These are phyloP conservation scores for Saccharomycopsis sp. DNA, from an alignment of 805 yeast genomes.

Conservation along the genomic window DNA sequence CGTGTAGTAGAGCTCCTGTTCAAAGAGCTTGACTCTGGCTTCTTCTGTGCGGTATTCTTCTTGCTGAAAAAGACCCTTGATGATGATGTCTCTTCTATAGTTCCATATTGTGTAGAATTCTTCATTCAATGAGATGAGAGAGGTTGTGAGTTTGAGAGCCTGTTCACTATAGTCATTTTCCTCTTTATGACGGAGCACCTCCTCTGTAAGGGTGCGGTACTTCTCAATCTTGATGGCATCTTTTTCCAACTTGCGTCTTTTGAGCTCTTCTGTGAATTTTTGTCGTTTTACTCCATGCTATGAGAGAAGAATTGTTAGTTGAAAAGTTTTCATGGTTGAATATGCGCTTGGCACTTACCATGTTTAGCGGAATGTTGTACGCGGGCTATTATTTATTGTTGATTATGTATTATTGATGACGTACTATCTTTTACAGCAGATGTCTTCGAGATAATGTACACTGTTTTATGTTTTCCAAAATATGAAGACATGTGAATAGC, in stretches of 20 bases:
- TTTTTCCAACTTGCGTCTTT: conserved; percentile 11
- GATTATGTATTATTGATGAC: too few relatives aligned
- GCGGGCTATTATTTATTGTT: too few relatives aligned
- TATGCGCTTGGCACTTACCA: conserved; percentile 1
- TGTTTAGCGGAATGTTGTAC: too few relatives aligned
- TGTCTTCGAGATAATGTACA: too few relatives aligned
- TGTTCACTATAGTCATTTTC: conserved; percentile 29
- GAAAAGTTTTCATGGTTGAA: too few relatives aligned
- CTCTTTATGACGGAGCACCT: conserved; percentile 24
- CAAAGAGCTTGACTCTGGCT: conserved; percentile 31
- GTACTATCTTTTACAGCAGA: too few relatives aligned
- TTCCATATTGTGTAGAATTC: conserved; percentile 91
- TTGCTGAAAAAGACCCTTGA: conserved; percentile 26
- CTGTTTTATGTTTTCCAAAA: too few relatives aligned
- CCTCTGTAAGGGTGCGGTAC: conserved; percentile 9
- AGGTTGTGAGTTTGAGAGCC: conserved; percentile 48
- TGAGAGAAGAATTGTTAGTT: neutral
- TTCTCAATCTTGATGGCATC: conserved; percentile 17
- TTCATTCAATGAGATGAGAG: conserved; percentile 61
- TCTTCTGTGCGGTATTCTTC: conserved; percentile 2
- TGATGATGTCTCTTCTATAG: conserved; percentile 67
- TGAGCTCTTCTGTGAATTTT: conserved; percentile 16
- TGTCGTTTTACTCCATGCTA: conserved; percentile 21
- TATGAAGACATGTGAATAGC: too few relatives aligned
- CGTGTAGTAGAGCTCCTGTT: conserved; percentile 55